phyloP scores from a whole-genome alignment of 164 flowering plant genomes.

The Pachysandra terminalis region DNA sequence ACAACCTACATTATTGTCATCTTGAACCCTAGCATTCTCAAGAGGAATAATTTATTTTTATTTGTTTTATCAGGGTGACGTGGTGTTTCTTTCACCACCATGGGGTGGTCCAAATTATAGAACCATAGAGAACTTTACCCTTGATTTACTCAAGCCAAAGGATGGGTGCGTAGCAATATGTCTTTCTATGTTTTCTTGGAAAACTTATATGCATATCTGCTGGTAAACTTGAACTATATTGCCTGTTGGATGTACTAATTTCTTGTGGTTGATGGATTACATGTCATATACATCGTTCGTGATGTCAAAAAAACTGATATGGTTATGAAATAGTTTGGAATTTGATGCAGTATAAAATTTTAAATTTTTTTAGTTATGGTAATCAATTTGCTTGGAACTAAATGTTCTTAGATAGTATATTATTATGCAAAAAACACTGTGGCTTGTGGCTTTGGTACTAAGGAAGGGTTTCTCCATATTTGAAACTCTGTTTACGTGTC shows the following conservation, averaged over 20 bases:
- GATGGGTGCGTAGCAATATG: constrained; percentile 43
- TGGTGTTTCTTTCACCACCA: constrained; percentile 55
- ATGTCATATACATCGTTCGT: neutral
- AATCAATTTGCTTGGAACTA: neutral
- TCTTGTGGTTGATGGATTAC: neutral
- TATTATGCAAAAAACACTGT: neutral
- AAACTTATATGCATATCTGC: neutral
- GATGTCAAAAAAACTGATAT: neutral
- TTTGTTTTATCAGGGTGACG: constrained; percentile 36
- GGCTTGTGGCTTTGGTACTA: too few relatives aligned
- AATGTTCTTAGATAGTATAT: too few relatives aligned
- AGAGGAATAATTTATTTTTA: neutral
- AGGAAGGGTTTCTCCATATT: too few relatives aligned
- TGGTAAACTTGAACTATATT: too few relatives aligned
- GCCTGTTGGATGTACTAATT: neutral
- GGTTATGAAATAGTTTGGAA: neutral
- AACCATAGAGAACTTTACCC: constrained; percentile 29
- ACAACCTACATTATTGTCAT: too few relatives aligned
- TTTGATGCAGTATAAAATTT: neutral
- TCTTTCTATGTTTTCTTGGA: neutral
- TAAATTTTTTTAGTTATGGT: too few relatives aligned
- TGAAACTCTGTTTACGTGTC: too few relatives aligned
- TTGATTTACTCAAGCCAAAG: constrained; percentile 50
- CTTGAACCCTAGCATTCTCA: too few relatives aligned
- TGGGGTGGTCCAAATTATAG: constrained; percentile 64